phyloP scores from a whole-genome alignment of 2,329 filamentous ascomycete species.

The Phialocephala sp. region DNA sequence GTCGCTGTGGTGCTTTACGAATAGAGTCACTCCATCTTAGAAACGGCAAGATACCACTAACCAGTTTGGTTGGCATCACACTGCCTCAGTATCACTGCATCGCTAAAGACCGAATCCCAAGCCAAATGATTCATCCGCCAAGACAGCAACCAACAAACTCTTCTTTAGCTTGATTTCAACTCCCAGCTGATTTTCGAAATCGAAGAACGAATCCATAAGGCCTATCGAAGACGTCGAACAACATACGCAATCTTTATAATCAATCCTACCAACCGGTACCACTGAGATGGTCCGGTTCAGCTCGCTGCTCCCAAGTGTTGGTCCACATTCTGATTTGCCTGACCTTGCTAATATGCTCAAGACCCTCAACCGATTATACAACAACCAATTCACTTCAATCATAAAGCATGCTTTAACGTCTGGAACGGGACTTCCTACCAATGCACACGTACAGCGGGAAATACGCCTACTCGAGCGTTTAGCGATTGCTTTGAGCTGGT shows the following conservation, averaged over 20 bases:
- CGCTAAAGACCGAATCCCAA: not conserved
- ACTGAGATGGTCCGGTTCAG: not conserved
- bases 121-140: not conserved
- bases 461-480: slow-evolving; percentile 52
- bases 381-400: not conserved
- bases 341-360: slow-evolving; percentile 3
- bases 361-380: not conserved
- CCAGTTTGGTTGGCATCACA: not conserved
- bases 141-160: not conserved
- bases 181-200: not conserved
- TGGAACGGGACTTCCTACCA: slow-evolving; percentile 58
- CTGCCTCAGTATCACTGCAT: not conserved
- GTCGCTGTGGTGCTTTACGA: not conserved
- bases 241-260: not conserved
- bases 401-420: slow-evolving; percentile 20
- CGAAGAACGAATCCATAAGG: not conserved
- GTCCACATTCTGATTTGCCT: not conserved
- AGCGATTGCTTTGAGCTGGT: slow-evolving; percentile 5
- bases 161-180: not conserved
- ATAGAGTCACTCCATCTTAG: not conserved
- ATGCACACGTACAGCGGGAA: slow-evolving; percentile 70
- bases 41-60: not conserved
- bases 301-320: not conserved
- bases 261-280: not conserved
- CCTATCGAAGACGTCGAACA: not conserved